phyloP scores from a whole-genome alignment of 495 filamentous ascomycete genomes.

The Hypoxylon perforatum region DNA sequence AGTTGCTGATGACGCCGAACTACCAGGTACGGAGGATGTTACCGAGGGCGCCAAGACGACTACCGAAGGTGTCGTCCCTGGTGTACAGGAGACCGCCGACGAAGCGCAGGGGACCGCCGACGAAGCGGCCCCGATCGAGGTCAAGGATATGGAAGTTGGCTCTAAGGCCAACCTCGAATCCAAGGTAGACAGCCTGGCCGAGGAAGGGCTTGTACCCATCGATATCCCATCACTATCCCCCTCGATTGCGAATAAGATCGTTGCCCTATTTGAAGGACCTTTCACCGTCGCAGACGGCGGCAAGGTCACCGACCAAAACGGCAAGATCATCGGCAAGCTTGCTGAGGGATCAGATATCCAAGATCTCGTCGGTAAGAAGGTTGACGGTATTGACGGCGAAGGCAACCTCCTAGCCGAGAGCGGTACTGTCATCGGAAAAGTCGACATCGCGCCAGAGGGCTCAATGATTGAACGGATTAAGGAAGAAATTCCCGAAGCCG shows the following conservation, averaged over 20 bases:
- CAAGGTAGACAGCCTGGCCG: slow-evolving; percentile 57
- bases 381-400: slow-evolving; percentile 83
- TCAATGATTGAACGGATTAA: slow-evolving; percentile 69
- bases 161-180: slow-evolving; percentile 54
- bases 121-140: slow-evolving; percentile 50
- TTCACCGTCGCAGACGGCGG: slow-evolving; percentile 68
- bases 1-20: slow-evolving; percentile 33
- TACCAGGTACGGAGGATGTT: neutral
- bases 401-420: slow-evolving; percentile 84
- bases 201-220: slow-evolving; percentile 43
- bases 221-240: slow-evolving; percentile 42
- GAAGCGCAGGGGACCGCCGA: slow-evolving; percentile 46
- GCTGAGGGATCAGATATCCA: slow-evolving; percentile 74
- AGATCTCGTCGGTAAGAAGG: slow-evolving; percentile 75
- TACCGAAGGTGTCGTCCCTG: slow-evolving; percentile 19
- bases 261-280: slow-evolving; percentile 48
- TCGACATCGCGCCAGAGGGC: slow-evolving; percentile 79
- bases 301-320: slow-evolving; percentile 74
- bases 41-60: slow-evolving; percentile 16
- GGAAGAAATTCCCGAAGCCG: slow-evolving; percentile 59
- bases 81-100: no score
- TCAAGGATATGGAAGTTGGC: slow-evolving; percentile 49
- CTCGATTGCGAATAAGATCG: slow-evolving; percentile 41
- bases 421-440: slow-evolving; percentile 81
- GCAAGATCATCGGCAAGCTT: slow-evolving; percentile 76